Evolutionary conservation across 331 rosid species (phyloP), one percentile per base, ranked within the genome.

Genomic region (Erythrophleum ivorense): DNA sequence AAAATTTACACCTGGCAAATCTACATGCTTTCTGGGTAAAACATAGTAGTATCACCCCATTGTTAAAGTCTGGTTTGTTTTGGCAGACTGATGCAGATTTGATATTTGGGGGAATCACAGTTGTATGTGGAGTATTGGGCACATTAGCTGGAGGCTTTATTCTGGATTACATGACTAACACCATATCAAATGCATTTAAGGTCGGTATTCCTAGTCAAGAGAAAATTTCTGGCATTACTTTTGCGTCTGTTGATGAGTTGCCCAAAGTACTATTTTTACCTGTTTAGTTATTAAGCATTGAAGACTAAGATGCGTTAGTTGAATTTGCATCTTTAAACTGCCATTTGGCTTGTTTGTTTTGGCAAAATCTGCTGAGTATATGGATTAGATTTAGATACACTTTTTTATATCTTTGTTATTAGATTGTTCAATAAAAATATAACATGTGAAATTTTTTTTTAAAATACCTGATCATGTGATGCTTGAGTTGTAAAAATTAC

Each of bases 111-210:
- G 97, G 97, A 74, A 54, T 95, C 55, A 90, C 96, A 24, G 73
- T 93, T 64, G 89, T 89, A 36, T 88, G 90, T 33, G 98, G 98
- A 91, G 85, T 93, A 81, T 49, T 90, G 3, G 98, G 98, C 73
- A 86, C 98, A 0, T 49, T 95, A 66, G 90, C 87, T 0, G 97
- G 97, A 81, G 98, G 98, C 65, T 81, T 87, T 66, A 9, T 87
- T 82, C 82, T 91, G 43, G 97, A 95, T 86, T 86, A 48, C 60
- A 79, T 95, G 83, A 60, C 19, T 33, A 93, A 85, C 87, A 85
- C 95, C 18, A 79, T 93, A 76, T 49, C 97, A 65, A 95, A 91
- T 89, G 98, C 98, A 82, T 95, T 95, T 80, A 93, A 95, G 97
- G 98, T 92, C 83, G 60, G 87, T 71, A 67, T 60, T 66, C 79